Conservation (phyloP, 805 yeast species). For the Zygosaccharomyces rouxii region DNA sequence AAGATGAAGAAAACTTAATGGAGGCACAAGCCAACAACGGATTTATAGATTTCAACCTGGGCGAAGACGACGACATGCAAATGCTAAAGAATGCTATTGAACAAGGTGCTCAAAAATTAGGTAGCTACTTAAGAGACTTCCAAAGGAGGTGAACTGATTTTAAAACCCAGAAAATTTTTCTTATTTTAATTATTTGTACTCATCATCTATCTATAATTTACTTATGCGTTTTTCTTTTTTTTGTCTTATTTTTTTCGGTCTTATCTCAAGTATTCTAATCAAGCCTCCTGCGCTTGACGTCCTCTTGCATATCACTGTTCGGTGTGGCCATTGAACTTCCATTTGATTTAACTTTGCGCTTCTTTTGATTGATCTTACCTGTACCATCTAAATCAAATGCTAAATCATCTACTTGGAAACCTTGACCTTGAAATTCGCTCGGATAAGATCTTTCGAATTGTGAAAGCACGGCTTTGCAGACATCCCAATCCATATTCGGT, state of each 20-base stretch:
- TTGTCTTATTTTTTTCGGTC: too few species aligned
- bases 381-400: conserved; percentile 37
- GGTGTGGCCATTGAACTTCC: conserved; percentile 37
- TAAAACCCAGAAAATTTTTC: background rate
- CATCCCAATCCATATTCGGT: conserved; percentile 32
- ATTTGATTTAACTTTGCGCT: conserved; percentile 31
- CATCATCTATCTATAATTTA: conserved; percentile 9
- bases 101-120: conserved; percentile 86
- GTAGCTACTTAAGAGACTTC: conserved; percentile 82
- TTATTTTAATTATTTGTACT: conserved; percentile 5
- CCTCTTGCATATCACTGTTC: conserved; percentile 30
- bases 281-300: conserved; percentile 33
- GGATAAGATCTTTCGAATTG: conserved; percentile 34
- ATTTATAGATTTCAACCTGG: conserved; percentile 63
- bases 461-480: conserved; percentile 29
- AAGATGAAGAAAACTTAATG: conserved; percentile 36
- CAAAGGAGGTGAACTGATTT: conserved; percentile 41
- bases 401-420: conserved; percentile 33
- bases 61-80: conserved; percentile 85
- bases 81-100: conserved; percentile 88
- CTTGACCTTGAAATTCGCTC: conserved; percentile 30
- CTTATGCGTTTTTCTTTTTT: background rate
- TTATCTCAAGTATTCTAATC: conserved; percentile 17
- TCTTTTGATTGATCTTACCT: conserved; percentile 26
- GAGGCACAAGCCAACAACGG: conserved; percentile 27